Percentiles rank a stretch among this genome's conserved stretches.
phyloP scores from a whole-genome alignment of 768 basidiomycete genomes.

The Trametes cingulata region DNA sequence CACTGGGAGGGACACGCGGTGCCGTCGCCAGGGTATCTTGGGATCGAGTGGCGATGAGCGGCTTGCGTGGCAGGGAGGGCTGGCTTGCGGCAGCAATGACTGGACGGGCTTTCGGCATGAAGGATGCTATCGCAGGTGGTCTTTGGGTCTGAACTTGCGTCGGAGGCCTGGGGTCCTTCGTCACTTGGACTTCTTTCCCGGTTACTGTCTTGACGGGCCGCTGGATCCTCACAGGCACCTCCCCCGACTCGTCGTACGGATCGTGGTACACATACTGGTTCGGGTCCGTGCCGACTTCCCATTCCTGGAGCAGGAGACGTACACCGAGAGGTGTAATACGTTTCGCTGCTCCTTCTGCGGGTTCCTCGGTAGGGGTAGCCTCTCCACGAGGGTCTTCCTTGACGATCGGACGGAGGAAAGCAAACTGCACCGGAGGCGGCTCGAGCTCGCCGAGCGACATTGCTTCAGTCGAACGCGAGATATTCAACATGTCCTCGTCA shows the following conservation, averaged over 20 bases:
- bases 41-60: constrained; percentile 24
- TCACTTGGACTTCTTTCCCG: neutral
- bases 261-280: constrained; percentile 53
- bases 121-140: constrained; percentile 42
- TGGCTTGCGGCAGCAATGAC: constrained; percentile 17
- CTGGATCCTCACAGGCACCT: neutral
- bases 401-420: constrained; percentile 55
- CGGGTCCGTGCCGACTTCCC: constrained; percentile 59
- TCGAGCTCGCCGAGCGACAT: constrained; percentile 52
- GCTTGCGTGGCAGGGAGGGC: constrained; percentile 8
- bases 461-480: constrained; percentile 51
- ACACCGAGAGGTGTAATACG: constrained; percentile 46
- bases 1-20: neutral
- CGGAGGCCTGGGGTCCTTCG: neutral
- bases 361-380: neutral
- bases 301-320: constrained; percentile 65
- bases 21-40: constrained; percentile 3
- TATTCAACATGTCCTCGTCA: constrained; percentile 48
- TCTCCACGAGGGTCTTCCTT: constrained; percentile 34
- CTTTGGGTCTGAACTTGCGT: constrained; percentile 32
- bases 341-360: constrained; percentile 12
- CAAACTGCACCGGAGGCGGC: constrained; percentile 60
- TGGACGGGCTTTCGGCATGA: constrained; percentile 25
- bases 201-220: neutral
- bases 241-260: constrained; percentile 43